Percentiles rank a stretch among this genome's conserved stretches.
Conservation (phyloP, 306 rosid species). For the Dryas alaskensis region DNA sequence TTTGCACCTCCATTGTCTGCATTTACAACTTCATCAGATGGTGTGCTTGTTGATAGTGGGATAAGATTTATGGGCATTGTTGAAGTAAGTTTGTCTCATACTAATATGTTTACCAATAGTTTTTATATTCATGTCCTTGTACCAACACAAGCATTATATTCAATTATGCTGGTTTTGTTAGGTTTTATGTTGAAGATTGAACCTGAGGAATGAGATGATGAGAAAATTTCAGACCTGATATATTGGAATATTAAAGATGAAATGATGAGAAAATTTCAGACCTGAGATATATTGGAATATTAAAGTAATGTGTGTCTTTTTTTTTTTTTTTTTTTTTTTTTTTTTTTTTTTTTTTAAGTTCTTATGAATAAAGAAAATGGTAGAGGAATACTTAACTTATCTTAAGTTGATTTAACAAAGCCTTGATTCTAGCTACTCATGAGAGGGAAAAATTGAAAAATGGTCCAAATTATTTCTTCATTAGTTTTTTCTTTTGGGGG, state of each 20-base stretch:
- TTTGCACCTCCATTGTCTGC: slow-evolving; percentile 71
- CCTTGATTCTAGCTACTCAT: neutral
- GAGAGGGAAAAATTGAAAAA: neutral
- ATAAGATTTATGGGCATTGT: slow-evolving; percentile 71
- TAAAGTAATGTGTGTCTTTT: neutral
- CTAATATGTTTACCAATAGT: slow-evolving; percentile 19
- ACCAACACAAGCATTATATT: slow-evolving; percentile 8
- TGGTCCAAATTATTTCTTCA: neutral
- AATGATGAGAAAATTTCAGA: neutral
- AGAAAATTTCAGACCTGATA: neutral
- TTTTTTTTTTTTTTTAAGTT: neutral
- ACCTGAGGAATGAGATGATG: neutral
- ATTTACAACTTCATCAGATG: slow-evolving; percentile 55
- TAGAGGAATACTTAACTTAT: neutral
- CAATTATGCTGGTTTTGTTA: slow-evolving; percentile 7
- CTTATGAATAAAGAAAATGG: neutral
- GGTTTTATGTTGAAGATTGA: neutral
- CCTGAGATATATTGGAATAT: neutral
- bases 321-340: no score
- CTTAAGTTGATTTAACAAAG: neutral
- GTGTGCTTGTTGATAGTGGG: slow-evolving; percentile 71
- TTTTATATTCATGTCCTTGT: slow-evolving; percentile 7
- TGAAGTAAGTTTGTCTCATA: slow-evolving; percentile 62
- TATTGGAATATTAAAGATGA: neutral
- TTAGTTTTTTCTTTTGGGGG: neutral